These are phyloP conservation scores for Phaffomyces opuntiae DNA, from an alignment of 805 yeast species.

Conservation along the genomic window DNA sequence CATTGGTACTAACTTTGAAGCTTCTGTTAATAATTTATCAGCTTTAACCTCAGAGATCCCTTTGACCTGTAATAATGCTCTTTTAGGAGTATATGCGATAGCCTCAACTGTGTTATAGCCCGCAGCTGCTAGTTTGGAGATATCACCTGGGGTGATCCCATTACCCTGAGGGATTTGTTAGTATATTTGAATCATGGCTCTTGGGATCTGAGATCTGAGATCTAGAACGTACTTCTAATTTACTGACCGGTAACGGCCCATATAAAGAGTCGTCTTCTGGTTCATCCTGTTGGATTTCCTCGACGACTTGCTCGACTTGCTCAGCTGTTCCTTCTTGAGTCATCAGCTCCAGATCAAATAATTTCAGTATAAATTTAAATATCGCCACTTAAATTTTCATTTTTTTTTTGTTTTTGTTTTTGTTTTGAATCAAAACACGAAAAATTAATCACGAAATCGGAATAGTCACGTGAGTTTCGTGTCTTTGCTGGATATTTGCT, in stretches of 20 bases:
- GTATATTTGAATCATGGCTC: not conserved
- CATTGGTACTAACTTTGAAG: slow-evolving; percentile 83
- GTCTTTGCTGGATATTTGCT: not conserved
- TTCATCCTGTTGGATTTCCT: slow-evolving; percentile 25
- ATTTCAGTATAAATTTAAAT: too few species aligned
- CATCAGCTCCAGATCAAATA: not conserved
- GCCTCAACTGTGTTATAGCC: slow-evolving; percentile 90
- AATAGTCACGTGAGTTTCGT: slow-evolving; percentile 2
- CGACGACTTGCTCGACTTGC: slow-evolving; percentile 1
- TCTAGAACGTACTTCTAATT: slow-evolving; percentile 30
- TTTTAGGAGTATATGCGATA: slow-evolving; percentile 88
- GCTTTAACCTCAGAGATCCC: slow-evolving; percentile 97
- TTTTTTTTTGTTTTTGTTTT: slow-evolving; percentile 5
- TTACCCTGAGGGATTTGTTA: slow-evolving; percentile 41
- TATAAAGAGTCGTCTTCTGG: slow-evolving; percentile 45
- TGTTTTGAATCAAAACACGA: slow-evolving; percentile 5
- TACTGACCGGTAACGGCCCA: slow-evolving; percentile 50
- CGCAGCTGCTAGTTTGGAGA: slow-evolving; percentile 71
- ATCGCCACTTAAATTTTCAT: slow-evolving; percentile 1
- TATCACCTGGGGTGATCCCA: slow-evolving; percentile 76
- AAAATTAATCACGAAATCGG: slow-evolving; percentile 7
- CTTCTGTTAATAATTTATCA: slow-evolving; percentile 73
- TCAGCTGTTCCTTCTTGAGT: slow-evolving; percentile 10
- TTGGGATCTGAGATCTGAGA: not conserved
- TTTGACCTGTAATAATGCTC: slow-evolving; percentile 66